Evolutionary conservation across 306 rosid genomes (phyloP), one percentile per base, ranked within the genome.

Genomic region (Hylodesmum podocarpum): DNA sequence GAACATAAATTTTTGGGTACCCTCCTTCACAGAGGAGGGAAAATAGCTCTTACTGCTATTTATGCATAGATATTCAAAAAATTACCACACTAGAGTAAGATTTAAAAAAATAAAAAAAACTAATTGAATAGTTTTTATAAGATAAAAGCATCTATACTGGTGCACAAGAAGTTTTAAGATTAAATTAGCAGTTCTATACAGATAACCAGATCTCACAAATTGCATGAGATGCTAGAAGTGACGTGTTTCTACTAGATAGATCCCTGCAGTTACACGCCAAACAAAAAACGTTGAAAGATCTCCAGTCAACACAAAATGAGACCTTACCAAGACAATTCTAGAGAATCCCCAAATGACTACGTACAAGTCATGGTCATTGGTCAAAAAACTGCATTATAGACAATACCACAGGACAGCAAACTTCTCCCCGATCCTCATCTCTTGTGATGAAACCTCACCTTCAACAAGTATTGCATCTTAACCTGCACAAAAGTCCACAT

Each of bases 391-490:
- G 41, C 58, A 4, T 57, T 37, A 53, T 75, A 51, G 57, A 81
- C 49, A 62, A 70, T 28, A 39, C 77, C 57, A 72, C 79, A 59
- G 76, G 81, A 85, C 28, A 66, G 75, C 19, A 29, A 57, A 68
- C 78, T n/a, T 83, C 79, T 24, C 74, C 72, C 54, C 76, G 36
- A 15, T 68, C 73, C 74, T 91, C 86, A 95, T 80, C 86, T 84
- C 88, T 90, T 92, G 88, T 90, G 92, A 78, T 88, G 89, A 84
- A 95, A 95, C 90, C 78, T 86, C 86, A 95, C 98, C 86, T 92
- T 95, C 90, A 95, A 81, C 78, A 92, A 86, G 91, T 75, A 92
- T 78, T 95, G 98, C 97, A 92, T 87, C 89, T 95, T 95, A 28
- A 90, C 96, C 98, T 92, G 92, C 72, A 57, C 76, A 76, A 68